phyloP scores from a whole-genome alignment of 2,329 filamentous ascomycete species.

The Spiromastix sp. region DNA sequence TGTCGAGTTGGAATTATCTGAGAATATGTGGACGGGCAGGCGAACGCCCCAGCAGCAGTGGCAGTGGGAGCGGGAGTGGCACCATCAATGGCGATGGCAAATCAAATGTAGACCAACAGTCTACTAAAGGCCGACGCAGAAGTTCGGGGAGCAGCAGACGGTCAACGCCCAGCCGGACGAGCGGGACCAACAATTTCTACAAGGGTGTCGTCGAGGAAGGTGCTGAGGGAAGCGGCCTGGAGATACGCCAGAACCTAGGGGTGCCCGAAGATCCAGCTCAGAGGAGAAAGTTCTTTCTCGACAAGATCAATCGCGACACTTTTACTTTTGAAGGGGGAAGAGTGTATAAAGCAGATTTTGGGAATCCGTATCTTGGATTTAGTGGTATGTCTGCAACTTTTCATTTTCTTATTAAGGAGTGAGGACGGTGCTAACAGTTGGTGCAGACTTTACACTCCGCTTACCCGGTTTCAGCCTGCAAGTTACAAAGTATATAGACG shows the following conservation, averaged over 20 bases:
- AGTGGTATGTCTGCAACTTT: constrained; percentile 38
- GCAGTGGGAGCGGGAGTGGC: constrained; percentile 16
- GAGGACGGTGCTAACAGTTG: neutral
- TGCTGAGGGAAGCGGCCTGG: constrained; percentile 47
- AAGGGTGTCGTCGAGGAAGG: constrained; percentile 55
- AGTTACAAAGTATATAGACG: constrained; percentile 33
- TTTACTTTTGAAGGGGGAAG: constrained; percentile 55
- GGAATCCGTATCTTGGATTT: constrained; percentile 88
- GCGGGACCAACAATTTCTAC: constrained; percentile 26
- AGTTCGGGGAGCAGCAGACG: constrained; percentile 14
- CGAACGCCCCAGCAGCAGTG: constrained; percentile 20
- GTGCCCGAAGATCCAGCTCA: constrained; percentile 44
- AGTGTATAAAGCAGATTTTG: constrained; percentile 63
- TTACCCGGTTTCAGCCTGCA: constrained; percentile 28
- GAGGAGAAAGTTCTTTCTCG: constrained; percentile 53
- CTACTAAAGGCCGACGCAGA: neutral
- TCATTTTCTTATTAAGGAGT: neutral
- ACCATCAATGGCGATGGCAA: neutral
- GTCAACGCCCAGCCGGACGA: constrained; percentile 8
- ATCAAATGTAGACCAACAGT: neutral
- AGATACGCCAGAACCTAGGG: constrained; percentile 36
- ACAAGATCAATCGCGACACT: constrained; percentile 41
- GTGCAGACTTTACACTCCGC: constrained; percentile 27
- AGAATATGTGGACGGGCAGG: constrained; percentile 48
- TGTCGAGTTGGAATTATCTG: constrained; percentile 71